These are phyloP conservation scores for Cytospora schulzeri DNA, from an alignment of 2,329 filamentous ascomycete genomes.

Conservation along the genomic window DNA sequence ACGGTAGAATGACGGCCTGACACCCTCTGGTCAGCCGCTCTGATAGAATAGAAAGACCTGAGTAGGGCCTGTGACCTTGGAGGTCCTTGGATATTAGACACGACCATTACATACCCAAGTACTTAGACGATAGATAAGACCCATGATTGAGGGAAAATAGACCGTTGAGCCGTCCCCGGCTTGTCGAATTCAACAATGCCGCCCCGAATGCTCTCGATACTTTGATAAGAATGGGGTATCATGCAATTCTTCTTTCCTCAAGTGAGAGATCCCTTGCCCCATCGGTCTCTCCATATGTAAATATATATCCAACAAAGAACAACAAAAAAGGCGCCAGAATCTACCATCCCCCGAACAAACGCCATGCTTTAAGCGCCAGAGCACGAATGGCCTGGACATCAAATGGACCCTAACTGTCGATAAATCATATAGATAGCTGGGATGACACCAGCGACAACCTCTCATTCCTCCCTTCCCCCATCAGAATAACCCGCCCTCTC, in stretches of 20 bases:
- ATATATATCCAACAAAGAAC: neutral
- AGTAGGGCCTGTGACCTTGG: neutral
- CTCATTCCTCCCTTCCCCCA: too few species aligned
- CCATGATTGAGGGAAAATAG: neutral
- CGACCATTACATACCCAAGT: neutral
- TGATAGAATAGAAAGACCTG: neutral
- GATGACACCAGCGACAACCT: too few species aligned
- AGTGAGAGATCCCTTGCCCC: conserved; percentile 2
- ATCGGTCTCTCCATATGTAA: neutral
- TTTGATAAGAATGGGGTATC: conserved; percentile 20
- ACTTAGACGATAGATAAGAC: neutral
- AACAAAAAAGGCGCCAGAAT: neutral
- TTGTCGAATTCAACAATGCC: neutral
- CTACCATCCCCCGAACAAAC: neutral
- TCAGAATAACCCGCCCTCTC: too few species aligned
- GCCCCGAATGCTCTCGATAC: neutral
- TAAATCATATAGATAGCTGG: neutral
- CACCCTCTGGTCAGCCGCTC: neutral
- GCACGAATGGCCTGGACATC: neutral
- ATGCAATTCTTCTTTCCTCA: conserved; percentile 12
- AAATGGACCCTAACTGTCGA: neutral
- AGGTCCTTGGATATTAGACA: neutral
- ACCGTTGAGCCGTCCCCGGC: neutral
- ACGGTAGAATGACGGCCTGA: too few species aligned
- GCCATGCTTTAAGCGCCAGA: neutral